These are phyloP conservation scores for Colletotrichum sp. DNA, from an alignment of 2,329 filamentous ascomycete genomes.

Conservation along the genomic window DNA sequence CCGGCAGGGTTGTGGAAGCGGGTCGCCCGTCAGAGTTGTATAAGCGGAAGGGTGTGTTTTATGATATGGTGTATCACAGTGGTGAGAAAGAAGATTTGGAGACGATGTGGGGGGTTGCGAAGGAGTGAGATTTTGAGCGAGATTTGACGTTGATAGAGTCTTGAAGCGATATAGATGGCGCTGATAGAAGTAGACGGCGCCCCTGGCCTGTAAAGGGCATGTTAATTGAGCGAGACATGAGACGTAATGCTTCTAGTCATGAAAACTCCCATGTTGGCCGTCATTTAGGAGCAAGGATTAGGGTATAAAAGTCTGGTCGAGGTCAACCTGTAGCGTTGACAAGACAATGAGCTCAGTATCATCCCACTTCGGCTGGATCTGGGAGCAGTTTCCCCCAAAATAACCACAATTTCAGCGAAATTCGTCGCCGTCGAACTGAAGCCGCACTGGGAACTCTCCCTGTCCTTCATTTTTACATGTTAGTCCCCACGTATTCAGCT, in stretches of 20 bases:
- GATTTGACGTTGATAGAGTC: neutral
- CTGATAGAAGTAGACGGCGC: neutral
- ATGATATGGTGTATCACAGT: conserved; percentile 61
- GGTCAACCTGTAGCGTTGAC: neutral
- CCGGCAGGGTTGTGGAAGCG: conserved; percentile 58
- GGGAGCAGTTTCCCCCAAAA: neutral
- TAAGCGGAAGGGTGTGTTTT: conserved; percentile 49
- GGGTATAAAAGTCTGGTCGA: fast-evolving
- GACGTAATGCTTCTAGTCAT: neutral
- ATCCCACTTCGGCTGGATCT: no score
- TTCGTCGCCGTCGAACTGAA: neutral
- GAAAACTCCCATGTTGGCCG: neutral
- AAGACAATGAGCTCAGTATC: neutral
- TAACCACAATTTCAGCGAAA: neutral
- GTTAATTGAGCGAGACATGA: neutral
- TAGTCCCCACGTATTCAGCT: neutral
- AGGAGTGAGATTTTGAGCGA: neutral
- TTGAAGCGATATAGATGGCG: neutral
- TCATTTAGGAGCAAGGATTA: neutral
- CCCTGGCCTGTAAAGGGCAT: neutral
- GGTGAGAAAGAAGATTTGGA: conserved; percentile 55
- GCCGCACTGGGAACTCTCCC: fast-evolving
- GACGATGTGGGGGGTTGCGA: conserved; percentile 25
- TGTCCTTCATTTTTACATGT: fast-evolving
- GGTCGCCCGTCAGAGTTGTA: conserved; percentile 55